Conservation (phyloP, 2,329 filamentous ascomycete species). For the Piedraia hortae region DNA sequence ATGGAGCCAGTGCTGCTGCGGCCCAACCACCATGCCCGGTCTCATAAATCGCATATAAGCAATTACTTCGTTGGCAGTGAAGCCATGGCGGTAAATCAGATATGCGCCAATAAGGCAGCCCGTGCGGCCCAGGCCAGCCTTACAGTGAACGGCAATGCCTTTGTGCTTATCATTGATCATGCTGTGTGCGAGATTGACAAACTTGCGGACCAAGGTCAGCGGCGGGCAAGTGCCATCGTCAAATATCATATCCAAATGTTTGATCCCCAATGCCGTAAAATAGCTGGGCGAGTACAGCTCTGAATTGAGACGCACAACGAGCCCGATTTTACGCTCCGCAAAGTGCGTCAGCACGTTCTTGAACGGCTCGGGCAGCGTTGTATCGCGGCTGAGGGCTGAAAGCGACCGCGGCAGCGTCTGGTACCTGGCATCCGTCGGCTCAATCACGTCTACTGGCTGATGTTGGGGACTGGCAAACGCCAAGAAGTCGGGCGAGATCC, state of each 20-base stretch:
- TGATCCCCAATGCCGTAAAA: constrained; percentile 82
- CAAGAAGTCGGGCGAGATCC: constrained; percentile 83
- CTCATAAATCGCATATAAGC: constrained; percentile 98
- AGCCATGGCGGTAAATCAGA: constrained; percentile 87
- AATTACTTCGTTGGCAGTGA: constrained; percentile 63
- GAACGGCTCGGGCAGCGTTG: constrained; percentile 57
- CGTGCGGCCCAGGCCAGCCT: constrained; percentile 81
- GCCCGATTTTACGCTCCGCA: constrained; percentile 57
- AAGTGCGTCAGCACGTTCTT: constrained; percentile 91
- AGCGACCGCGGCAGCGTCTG: constrained; percentile 46
- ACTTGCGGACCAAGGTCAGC: constrained; percentile 67
- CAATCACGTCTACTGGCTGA: constrained; percentile 43
- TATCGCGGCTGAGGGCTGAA: constrained; percentile 37
- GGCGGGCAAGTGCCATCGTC: constrained; percentile 92
- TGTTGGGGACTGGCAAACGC: constrained; percentile 91
- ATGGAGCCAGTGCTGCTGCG: constrained; percentile 96
- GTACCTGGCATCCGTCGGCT: constrained; percentile 45
- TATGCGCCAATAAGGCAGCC: constrained; percentile 94
- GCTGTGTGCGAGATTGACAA: constrained; percentile 81
- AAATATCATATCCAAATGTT: constrained; percentile 97
- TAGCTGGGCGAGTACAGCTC: constrained; percentile 90
- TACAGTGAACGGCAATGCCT: constrained; percentile 93
- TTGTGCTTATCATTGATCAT: constrained; percentile 66
- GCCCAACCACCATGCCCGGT: constrained; percentile 94
- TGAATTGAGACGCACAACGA: constrained; percentile 87